phyloP scores from a whole-genome alignment of 805 yeast genomes.

The Saturnispora quitensis region DNA sequence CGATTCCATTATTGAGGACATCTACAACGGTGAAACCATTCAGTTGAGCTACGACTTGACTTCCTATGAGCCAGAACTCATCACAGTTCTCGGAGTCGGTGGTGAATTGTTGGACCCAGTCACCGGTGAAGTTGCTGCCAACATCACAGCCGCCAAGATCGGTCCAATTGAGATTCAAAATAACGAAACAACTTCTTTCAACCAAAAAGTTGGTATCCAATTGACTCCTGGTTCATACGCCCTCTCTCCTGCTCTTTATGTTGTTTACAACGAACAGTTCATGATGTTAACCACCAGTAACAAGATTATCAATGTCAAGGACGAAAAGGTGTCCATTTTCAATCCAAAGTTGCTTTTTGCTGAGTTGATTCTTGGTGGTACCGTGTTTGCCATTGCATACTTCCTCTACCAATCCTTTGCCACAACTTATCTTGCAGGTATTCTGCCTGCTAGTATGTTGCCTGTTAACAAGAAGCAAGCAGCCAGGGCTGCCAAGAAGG shows the following conservation, averaged over 20 bases:
- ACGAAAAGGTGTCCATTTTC: slow-evolving; percentile 58
- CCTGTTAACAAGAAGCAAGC: slow-evolving; percentile 20
- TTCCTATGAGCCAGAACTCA: slow-evolving; percentile 43
- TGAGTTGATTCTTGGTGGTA: slow-evolving; percentile 41
- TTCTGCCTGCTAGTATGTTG: slow-evolving; percentile 24
- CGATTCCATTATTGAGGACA: slow-evolving; percentile 36
- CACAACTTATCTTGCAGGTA: slow-evolving; percentile 36
- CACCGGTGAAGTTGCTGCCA: slow-evolving; percentile 43
- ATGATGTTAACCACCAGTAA: slow-evolving; percentile 49
- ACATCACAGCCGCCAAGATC: slow-evolving; percentile 54
- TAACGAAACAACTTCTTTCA: slow-evolving; percentile 41
- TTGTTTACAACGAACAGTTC: slow-evolving; percentile 40
- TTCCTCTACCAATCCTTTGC: slow-evolving; percentile 37
- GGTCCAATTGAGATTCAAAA: slow-evolving; percentile 50
- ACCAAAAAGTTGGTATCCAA: slow-evolving; percentile 52
- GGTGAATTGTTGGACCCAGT: slow-evolving; percentile 53
- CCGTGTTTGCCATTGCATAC: slow-evolving; percentile 44
- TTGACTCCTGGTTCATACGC: slow-evolving; percentile 49
- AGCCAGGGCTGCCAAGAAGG: slow-evolving; percentile 19
- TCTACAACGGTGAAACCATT: slow-evolving; percentile 43
- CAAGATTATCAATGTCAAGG: slow-evolving; percentile 49
- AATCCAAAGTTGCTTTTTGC: slow-evolving; percentile 65
- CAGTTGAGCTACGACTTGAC: slow-evolving; percentile 42
- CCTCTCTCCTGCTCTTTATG: slow-evolving; percentile 51
- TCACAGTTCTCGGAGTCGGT: slow-evolving; percentile 57